Conservation (phyloP, 441 rosid species). For the Eutrema salsugineum region DNA sequence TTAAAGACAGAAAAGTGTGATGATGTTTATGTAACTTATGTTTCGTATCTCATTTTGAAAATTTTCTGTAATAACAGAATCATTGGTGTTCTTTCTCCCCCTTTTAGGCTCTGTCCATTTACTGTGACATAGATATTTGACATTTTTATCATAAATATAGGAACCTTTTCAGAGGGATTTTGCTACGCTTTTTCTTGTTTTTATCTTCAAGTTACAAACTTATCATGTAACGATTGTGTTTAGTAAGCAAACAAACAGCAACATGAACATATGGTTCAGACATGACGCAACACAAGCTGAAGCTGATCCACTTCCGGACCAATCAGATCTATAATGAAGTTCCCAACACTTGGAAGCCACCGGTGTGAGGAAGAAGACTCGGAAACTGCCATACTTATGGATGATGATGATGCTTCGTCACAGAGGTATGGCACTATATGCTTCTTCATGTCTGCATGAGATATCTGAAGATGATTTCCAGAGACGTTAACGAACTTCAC, state of each 20-base stretch:
- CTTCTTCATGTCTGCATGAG: slow-evolving; percentile 51
- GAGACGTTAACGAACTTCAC: slow-evolving; percentile 63
- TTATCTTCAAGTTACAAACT: background rate
- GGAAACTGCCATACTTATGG: slow-evolving; percentile 6
- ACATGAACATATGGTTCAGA: slow-evolving; percentile 10
- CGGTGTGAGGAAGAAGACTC: slow-evolving; percentile 30
- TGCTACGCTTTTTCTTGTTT: background rate
- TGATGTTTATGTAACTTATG: background rate
- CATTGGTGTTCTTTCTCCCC: background rate
- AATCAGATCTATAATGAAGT: slow-evolving; percentile 31
- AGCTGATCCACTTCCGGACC: slow-evolving; percentile 34
- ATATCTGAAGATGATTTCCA: slow-evolving; percentile 56
- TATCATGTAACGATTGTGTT: background rate
- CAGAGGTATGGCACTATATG: slow-evolving; percentile 64
- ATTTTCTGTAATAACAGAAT: slow-evolving; percentile 6
- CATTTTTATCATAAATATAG: slow-evolving; percentile 17
- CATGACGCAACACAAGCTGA: slow-evolving; percentile 27
- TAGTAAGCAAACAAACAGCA: background rate
- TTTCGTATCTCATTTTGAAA: slow-evolving; percentile 1
- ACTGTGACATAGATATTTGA: slow-evolving; percentile 19
- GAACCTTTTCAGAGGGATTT: slow-evolving; percentile 4
- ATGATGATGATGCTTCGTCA: slow-evolving; percentile 34
- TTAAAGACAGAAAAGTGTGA: background rate
- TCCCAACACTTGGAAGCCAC: slow-evolving; percentile 38
- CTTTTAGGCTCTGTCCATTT: background rate